These are phyloP conservation scores for Globisporangium emineosum DNA, from an alignment of 352 stramenopile species.

Conservation along the genomic window DNA sequence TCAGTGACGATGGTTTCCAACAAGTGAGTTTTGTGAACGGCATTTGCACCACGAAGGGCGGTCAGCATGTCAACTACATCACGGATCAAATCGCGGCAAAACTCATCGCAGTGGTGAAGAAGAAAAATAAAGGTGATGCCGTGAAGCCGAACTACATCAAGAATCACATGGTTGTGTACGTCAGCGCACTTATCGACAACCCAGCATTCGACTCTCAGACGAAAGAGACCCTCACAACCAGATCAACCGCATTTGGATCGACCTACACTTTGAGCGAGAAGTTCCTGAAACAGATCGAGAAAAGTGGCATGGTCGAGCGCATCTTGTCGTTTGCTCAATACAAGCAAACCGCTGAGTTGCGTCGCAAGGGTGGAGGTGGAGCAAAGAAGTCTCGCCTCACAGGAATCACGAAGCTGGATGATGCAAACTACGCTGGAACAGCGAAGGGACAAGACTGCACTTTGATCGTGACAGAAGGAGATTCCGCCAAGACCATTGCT, in stretches of 20 bases:
- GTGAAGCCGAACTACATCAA: slow-evolving; percentile 95
- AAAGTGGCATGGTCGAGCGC: slow-evolving; percentile 87
- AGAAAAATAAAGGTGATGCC: slow-evolving; percentile 91
- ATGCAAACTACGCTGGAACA: slow-evolving; percentile 95
- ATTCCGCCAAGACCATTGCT: slow-evolving; percentile 97
- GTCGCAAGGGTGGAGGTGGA: slow-evolving; percentile 76
- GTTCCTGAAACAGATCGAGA: slow-evolving; percentile 87
- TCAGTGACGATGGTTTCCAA: slow-evolving; percentile 93
- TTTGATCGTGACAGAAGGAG: slow-evolving; percentile 98
- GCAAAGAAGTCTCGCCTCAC: slow-evolving; percentile 84
- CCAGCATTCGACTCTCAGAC: slow-evolving; percentile 97
- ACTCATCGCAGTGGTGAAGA: slow-evolving; percentile 90
- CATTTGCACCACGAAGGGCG: slow-evolving; percentile 95
- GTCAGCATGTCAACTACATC: slow-evolving; percentile 95
- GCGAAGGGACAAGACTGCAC: slow-evolving; percentile 92
- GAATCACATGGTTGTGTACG: slow-evolving; percentile 95
- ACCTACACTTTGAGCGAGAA: slow-evolving; percentile 84
- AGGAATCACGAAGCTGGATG: slow-evolving; percentile 96
- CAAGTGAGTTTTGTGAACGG: slow-evolving; percentile 98
- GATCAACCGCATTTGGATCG: slow-evolving; percentile 80
- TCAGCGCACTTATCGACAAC: slow-evolving; percentile 97
- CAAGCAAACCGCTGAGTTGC: slow-evolving; percentile 91
- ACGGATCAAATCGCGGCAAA: slow-evolving; percentile 88
- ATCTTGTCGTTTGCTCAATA: slow-evolving; percentile 91
- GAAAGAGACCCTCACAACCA: slow-evolving; percentile 96